A percentile compares a stretch with the other conserved stretches of the same genome.
phyloP scores from a whole-genome alignment of 2,329 filamentous ascomycete species.

The Trichoderma atrobrunneum region DNA sequence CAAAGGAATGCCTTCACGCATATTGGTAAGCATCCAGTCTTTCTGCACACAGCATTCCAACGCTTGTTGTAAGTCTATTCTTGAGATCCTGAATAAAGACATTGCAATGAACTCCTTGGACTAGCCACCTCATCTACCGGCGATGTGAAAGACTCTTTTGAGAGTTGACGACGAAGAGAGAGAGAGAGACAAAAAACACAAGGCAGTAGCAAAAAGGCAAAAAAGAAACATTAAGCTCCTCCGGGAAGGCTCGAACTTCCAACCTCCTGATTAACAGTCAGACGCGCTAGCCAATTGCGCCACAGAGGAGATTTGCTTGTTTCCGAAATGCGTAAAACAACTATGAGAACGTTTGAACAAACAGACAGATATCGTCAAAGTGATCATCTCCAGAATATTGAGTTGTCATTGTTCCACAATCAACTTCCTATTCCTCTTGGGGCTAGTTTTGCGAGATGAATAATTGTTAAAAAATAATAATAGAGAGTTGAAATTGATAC shows the following conservation, averaged over 20 bases:
- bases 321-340: background rate
- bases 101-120: background rate
- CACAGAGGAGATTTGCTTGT: slow-evolving; percentile 35
- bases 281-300: slow-evolving; percentile 57
- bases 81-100: too few relatives aligned
- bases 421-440: background rate
- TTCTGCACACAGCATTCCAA: background rate
- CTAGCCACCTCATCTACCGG: too few relatives aligned
- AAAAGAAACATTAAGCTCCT: slow-evolving; percentile 4
- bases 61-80: background rate
- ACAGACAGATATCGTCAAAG: background rate
- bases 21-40: background rate
- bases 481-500: background rate
- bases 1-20: background rate
- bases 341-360: background rate
- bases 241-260: slow-evolving; percentile 23
- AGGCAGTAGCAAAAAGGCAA: background rate
- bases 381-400: background rate
- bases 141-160: background rate
- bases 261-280: slow-evolving; percentile 48
- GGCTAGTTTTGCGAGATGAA: background rate
- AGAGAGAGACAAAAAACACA: background rate
- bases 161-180: too few relatives aligned
- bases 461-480: background rate
- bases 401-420: background rate